A percentile compares a stretch with the other conserved stretches of the same genome.
These are phyloP conservation scores for Xylaria multiplex DNA, from an alignment of 2,329 filamentous ascomycete genomes.

Conservation along the genomic window DNA sequence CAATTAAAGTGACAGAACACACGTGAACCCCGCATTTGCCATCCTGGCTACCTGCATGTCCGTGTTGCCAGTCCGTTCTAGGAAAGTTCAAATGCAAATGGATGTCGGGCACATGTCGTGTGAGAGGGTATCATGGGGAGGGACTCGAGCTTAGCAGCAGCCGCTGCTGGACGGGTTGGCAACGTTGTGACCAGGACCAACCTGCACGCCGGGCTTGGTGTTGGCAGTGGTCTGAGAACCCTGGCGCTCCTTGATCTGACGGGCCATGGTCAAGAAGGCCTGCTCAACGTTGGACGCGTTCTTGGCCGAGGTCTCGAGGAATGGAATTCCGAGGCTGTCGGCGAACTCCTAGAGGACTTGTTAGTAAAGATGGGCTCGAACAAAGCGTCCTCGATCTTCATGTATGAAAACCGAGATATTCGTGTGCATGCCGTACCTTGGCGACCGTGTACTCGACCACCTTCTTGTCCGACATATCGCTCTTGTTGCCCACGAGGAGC, in stretches of 20 bases:
- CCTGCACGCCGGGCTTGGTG: constrained; percentile 98
- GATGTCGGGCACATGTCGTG: constrained; percentile 39
- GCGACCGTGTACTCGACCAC: constrained; percentile 99
- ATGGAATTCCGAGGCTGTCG: constrained; percentile 97
- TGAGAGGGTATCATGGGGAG: constrained; percentile 47
- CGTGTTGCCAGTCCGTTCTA: constrained; percentile 43
- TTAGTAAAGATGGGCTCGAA: constrained; percentile 30
- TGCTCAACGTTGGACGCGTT: constrained; percentile 99
- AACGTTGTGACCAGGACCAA: constrained; percentile 93
- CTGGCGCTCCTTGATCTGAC: constrained; percentile 99
- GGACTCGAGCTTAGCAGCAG: constrained; percentile 77
- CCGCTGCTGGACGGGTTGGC: constrained; percentile 84
- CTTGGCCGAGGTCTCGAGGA: constrained; percentile 99
- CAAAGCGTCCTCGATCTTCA: background rate
- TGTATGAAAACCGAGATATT: constrained; percentile 20
- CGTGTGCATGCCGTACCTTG: constrained; percentile 71
- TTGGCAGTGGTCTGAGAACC: constrained; percentile 94
- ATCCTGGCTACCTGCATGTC: constrained; percentile 45
- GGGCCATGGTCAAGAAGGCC: constrained; percentile 99
- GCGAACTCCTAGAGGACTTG: constrained; percentile 81
- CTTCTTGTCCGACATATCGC: constrained; percentile 99
- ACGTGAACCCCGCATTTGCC: constrained; percentile 38
- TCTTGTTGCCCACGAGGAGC: constrained; percentile 99
- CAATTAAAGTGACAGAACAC: constrained; percentile 40
- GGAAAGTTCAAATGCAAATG: constrained; percentile 41